Evolutionary conservation across 179 eudicot genomes (phyloP).

Genomic region (Beta macrorhiza): DNA sequence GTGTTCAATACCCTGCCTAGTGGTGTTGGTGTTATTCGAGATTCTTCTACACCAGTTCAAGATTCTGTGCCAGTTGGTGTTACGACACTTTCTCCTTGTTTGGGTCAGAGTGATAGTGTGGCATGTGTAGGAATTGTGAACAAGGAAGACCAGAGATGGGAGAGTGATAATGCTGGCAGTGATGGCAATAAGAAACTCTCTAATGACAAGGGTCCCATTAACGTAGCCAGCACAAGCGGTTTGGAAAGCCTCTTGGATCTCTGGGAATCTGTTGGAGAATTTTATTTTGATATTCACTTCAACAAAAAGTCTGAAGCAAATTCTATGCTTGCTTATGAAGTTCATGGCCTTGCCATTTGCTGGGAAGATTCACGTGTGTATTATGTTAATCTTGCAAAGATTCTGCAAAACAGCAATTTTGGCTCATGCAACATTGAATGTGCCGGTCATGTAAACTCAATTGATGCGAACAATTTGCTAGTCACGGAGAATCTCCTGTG

Average conservation of each 20-base stretch:
- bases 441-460: slow-evolving; percentile 32
- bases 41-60: slow-evolving; percentile 24
- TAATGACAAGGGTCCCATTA: slow-evolving; percentile 65
- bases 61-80: slow-evolving; percentile 28
- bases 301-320: slow-evolving; percentile 63
- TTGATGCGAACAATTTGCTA: slow-evolving; percentile 36
- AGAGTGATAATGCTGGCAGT: slow-evolving; percentile 29
- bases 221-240: slow-evolving; percentile 53
- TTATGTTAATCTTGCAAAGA: slow-evolving; percentile 83
- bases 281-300: slow-evolving; percentile 83
- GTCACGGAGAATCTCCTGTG: slow-evolving; percentile 58
- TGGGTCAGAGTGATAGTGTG: slow-evolving; percentile 25
- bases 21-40: slow-evolving; percentile 20
- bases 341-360: slow-evolving; percentile 84
- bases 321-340: slow-evolving; percentile 56
- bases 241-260: slow-evolving; percentile 71
- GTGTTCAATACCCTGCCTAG: slow-evolving; percentile 23
- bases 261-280: slow-evolving; percentile 67
- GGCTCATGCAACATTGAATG: slow-evolving; percentile 26
- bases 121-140: slow-evolving; percentile 21
- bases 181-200: slow-evolving; percentile 32
- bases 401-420: slow-evolving; percentile 40
- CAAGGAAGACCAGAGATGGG: slow-evolving; percentile 26
- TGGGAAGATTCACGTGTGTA: slow-evolving; percentile 90
- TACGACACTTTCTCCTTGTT: slow-evolving; percentile 10